These are phyloP conservation scores for Taphrina pruni DNA, from an alignment of 1,139 yeast genomes.

Conservation along the genomic window DNA sequence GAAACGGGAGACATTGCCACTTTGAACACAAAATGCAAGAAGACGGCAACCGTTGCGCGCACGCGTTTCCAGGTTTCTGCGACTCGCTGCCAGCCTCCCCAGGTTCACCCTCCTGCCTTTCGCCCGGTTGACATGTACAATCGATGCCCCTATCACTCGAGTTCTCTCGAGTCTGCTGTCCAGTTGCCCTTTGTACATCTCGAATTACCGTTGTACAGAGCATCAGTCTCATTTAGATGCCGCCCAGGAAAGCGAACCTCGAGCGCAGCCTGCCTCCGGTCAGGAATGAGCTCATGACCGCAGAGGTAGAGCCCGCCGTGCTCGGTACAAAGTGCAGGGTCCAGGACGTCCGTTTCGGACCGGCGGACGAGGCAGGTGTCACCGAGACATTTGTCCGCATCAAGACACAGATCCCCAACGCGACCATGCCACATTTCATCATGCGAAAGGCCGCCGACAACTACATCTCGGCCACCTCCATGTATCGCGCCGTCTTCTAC, in stretches of 20 bases:
- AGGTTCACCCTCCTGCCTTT: too few relatives aligned
- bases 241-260: slow-evolving; percentile 24
- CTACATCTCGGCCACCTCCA: slow-evolving; percentile 40
- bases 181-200: too few relatives aligned
- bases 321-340: slow-evolving; percentile 34
- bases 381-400: slow-evolving; percentile 38
- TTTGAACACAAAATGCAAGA: too few relatives aligned
- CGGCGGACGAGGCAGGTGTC: slow-evolving; percentile 29
- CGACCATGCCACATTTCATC: slow-evolving; percentile 33
- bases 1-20: too few relatives aligned
- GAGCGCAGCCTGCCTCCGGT: slow-evolving; percentile 30
- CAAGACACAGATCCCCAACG: slow-evolving; percentile 35
- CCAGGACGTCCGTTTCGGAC: slow-evolving; percentile 40
- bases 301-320: slow-evolving; percentile 14
- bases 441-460: slow-evolving; percentile 36
- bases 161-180: too few relatives aligned
- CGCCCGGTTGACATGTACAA: too few relatives aligned
- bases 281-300: slow-evolving; percentile 28
- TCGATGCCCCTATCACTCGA: too few relatives aligned
- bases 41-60: too few relatives aligned
- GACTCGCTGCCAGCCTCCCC: too few relatives aligned
- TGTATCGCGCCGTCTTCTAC: slow-evolving; percentile 39
- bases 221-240: neutral
- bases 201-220: too few relatives aligned
- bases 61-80: too few relatives aligned